phyloP scores from a whole-genome alignment of 2,329 filamentous ascomycete species.

The Colletotrichum sp. region DNA sequence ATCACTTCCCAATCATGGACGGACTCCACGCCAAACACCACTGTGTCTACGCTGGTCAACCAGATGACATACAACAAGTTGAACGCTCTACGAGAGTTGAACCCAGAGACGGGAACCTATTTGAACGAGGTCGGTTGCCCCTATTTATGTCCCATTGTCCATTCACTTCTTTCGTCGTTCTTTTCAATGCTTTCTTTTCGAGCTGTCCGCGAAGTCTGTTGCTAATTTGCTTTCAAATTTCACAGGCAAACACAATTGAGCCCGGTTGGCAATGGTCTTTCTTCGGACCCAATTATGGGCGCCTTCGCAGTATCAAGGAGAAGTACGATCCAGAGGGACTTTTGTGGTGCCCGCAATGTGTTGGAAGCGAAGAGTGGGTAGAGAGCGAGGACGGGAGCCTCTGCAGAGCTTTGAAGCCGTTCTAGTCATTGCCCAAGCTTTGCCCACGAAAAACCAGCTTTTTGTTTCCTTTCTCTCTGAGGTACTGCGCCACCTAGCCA shows the following conservation, averaged over 20 bases:
- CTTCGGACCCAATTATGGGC: constrained; percentile 30
- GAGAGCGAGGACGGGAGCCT: neutral
- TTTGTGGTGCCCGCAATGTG: neutral
- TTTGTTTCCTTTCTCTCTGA: neutral
- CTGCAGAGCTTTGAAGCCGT: neutral
- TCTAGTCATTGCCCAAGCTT: neutral
- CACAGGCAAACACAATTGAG: neutral
- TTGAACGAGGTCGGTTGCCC: neutral
- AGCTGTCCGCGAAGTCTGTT: neutral
- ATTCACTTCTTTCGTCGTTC: neutral
- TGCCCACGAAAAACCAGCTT: neutral
- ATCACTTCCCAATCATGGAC: neutral
- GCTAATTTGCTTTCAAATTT: neutral
- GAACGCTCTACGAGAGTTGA: neutral
- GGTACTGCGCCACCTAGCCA: neutral
- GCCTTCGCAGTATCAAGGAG: constrained; percentile 30
- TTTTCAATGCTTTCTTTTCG: neutral
- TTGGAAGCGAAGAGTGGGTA: neutral
- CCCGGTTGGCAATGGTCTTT: constrained; percentile 31
- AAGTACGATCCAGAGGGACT: constrained; percentile 29
- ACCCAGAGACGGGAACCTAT: neutral
- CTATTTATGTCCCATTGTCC: neutral
- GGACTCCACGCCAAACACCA: neutral
- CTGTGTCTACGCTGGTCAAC: neutral
- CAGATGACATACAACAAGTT: neutral